Percentiles rank a stretch among this genome's conserved stretches.
Conservation (phyloP, 106 monocot species). For the Dendrobium officinale region DNA sequence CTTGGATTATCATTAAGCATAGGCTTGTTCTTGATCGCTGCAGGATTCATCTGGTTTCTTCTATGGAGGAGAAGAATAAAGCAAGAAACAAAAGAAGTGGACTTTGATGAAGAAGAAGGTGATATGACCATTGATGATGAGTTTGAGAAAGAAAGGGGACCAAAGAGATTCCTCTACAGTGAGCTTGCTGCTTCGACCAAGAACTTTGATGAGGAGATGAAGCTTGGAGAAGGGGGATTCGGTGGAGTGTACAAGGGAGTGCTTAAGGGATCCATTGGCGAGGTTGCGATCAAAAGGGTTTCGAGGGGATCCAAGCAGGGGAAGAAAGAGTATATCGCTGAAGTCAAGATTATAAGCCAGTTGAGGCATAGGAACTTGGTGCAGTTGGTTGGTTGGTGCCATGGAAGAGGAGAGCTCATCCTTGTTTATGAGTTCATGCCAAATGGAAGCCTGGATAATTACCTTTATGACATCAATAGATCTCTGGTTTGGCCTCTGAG, state of each 20-base stretch:
- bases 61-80: constrained; percentile 5
- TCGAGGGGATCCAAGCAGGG: constrained; percentile 47
- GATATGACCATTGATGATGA: constrained; percentile 21
- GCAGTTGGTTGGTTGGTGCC: constrained; percentile 57
- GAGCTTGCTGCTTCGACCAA: constrained; percentile 38
- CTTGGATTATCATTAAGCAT: background rate
- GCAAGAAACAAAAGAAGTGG: constrained; percentile 7
- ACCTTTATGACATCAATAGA: constrained; percentile 18
- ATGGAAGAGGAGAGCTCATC: constrained; percentile 30
- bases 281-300: constrained; percentile 55
- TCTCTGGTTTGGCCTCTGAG: constrained; percentile 33
- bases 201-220: constrained; percentile 36
- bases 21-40: background rate
- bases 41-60: constrained; percentile 8
- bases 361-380: constrained; percentile 53
- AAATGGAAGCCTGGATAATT: constrained; percentile 49
- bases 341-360: constrained; percentile 55
- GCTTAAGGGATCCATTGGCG: constrained; percentile 11
- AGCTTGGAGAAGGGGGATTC: constrained; percentile 64
- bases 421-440: constrained; percentile 62
- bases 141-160: constrained; percentile 28
- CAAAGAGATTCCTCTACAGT: constrained; percentile 27
- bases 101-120: constrained; percentile 12
- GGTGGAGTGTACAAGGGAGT: constrained; percentile 45
- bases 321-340: constrained; percentile 49